Evolutionary conservation across 768 basidiomycete species (phyloP).

Genomic region (Exsudoporus frostii): DNA sequence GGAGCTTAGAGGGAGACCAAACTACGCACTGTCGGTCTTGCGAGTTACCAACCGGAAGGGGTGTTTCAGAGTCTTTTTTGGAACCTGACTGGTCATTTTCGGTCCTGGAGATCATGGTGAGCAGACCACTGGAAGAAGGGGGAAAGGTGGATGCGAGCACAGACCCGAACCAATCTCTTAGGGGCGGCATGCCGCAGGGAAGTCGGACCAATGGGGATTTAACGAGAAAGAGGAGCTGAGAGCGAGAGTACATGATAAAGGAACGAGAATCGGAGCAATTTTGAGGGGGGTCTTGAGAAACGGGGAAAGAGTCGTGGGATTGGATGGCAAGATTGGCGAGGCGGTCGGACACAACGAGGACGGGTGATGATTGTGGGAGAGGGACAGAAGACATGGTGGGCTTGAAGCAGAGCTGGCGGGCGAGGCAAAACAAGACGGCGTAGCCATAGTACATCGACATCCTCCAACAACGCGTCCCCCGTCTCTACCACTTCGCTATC

Average conservation of each 20-base stretch:
- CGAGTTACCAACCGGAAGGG: constrained; percentile 46
- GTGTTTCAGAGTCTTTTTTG: constrained; percentile 60
- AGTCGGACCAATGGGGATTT: constrained; percentile 72
- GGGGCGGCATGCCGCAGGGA: constrained; percentile 73
- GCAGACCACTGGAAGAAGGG: constrained; percentile 2
- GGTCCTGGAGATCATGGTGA: constrained; percentile 34
- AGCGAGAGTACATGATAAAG: constrained; percentile 65
- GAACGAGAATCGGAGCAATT: constrained; percentile 33
- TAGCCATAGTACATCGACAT: constrained; percentile 28
- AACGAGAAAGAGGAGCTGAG: constrained; percentile 63
- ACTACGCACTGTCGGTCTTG: constrained; percentile 65
- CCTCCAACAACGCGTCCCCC: constrained; percentile 56
- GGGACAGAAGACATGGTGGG: too few relatives aligned
- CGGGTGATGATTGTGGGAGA: constrained; percentile 12
- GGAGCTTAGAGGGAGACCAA: not conserved
- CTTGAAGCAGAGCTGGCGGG: too few relatives aligned
- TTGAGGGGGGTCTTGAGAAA: constrained; percentile 16
- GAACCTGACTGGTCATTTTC: constrained; percentile 45
- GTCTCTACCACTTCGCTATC: constrained; percentile 64
- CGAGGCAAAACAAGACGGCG: too few relatives aligned
- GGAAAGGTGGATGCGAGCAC: constrained; percentile 26
- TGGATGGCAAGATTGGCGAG: constrained; percentile 34
- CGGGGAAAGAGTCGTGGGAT: constrained; percentile 4
- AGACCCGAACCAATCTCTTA: constrained; percentile 90
- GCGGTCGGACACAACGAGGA: constrained; percentile 31